Evolutionary conservation across 805 yeast species (phyloP), one percentile per base, ranked within the genome.

Genomic region (Wickerhamiella vanderwaltii): DNA sequence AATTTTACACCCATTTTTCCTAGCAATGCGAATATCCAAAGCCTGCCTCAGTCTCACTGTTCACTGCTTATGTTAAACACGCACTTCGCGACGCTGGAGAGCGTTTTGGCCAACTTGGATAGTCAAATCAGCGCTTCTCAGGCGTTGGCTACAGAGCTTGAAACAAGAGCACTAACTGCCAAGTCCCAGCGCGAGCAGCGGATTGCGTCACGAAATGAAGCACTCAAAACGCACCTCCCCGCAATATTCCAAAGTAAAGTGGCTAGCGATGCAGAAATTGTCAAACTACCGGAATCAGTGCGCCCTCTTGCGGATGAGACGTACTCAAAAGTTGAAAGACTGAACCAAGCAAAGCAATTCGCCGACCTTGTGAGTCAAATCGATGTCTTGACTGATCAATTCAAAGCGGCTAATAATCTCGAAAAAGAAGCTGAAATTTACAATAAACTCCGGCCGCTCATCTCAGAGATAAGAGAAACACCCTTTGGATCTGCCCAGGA

Each of bases 51-150:
- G n/a, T n/a, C 26, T 11, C 26, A 23, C 9, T 23, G 7, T 7
- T 23, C 9, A 20, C 26, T 20, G 36, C 36, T 33, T 33, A 33
- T 33, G 36, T 33, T 33, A 43, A 57, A 55, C 46, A 39, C 41
- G 25, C 44, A 29, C 31, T 53, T 55, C 46, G 49, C 54, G 29
- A 48, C 46, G 12, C 39, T 48, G 38, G 54, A 46, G 23, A 44
- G 42, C 30, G 42, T 54, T 11, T 13, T 42, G 11, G 36, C 35
- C 6, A 37, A 41, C 12, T 31, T 51, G 5, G 54, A 52, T 28
- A 29, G 31, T 3, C 49, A 52, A 39, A 2, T 22, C 38, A 30
- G 17, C 4, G n/a, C 9, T 5, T 18, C 23, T 12, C 37, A 39
- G 3, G 48, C 41, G 6, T 41, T 16, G 7, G 30, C 24, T 11